Conservation (phyloP, 805 yeast genomes). For the Zygoascus flipseniorum region DNA sequence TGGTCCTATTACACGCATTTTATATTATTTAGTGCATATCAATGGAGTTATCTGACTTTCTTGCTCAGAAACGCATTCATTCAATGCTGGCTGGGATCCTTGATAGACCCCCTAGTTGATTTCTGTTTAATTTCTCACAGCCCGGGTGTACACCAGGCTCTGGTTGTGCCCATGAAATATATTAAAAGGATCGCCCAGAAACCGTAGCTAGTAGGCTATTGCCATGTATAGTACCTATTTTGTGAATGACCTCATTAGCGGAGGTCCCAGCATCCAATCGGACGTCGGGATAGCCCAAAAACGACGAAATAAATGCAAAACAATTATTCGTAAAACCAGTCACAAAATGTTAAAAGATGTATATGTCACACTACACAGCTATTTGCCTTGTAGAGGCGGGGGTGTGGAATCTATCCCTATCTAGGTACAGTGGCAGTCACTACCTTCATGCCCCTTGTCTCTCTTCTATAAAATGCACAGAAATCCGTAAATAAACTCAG, state of each 20-base stretch:
- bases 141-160: too few species aligned
- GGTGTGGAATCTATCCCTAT: neutral
- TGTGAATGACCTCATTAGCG: neutral
- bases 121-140: too few species aligned
- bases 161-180: neutral
- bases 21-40: too few species aligned
- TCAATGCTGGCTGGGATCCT: too few species aligned
- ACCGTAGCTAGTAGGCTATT: neutral
- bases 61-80: too few species aligned
- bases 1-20: too few species aligned
- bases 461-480: neutral
- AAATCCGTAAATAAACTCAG: neutral
- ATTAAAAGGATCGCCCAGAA: neutral
- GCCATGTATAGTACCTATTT: neutral
- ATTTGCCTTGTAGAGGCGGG: too few species aligned
- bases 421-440: neutral
- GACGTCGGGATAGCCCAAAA: neutral
- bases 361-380: too few species aligned
- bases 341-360: neutral
- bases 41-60: too few species aligned
- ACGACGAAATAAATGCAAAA: neutral
- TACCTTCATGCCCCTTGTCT: neutral
- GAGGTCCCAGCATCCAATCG: neutral
- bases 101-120: too few species aligned
- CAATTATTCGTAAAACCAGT: neutral